Evolutionary conservation across 2,329 filamentous ascomycete species (phyloP).

Genomic region (Ceratocystis cacaofunesta): DNA sequence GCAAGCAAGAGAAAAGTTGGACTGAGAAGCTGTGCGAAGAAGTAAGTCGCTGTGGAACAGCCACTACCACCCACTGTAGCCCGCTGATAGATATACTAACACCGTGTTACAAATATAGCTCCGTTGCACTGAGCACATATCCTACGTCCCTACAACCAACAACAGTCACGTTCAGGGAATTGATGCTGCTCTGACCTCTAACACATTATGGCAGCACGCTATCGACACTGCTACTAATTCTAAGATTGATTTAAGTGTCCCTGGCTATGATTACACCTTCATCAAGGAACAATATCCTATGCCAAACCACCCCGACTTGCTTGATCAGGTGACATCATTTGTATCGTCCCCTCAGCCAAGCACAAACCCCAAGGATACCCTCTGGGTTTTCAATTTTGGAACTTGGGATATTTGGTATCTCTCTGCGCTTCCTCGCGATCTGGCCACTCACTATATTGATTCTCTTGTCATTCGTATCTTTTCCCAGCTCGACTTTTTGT

Average conservation of each 20-base stretch:
- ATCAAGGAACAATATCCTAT: constrained; percentile 30
- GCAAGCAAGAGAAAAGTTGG: constrained; percentile 26
- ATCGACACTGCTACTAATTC: constrained; percentile 24
- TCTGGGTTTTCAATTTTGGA: constrained; percentile 40
- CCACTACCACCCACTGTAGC: not conserved
- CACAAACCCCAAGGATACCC: constrained; percentile 30
- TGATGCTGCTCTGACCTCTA: constrained; percentile 36
- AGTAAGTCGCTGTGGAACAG: constrained; percentile 23
- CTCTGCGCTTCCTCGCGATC: constrained; percentile 30
- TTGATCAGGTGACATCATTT: constrained; percentile 32
- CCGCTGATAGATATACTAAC: not conserved
- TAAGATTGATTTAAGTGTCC: constrained; percentile 23
- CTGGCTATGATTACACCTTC: constrained; percentile 32
- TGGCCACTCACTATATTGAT: constrained; percentile 27
- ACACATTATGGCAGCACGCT: constrained; percentile 30
- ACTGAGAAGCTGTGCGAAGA: constrained; percentile 35
- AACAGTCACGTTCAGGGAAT: constrained; percentile 25
- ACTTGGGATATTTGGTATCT: constrained; percentile 41
- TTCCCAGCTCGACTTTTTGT: constrained; percentile 33
- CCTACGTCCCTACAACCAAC: constrained; percentile 29
- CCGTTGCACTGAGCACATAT: constrained; percentile 31
- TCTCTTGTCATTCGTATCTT: constrained; percentile 29
- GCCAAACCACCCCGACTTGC: constrained; percentile 28
- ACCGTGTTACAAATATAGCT: constrained; percentile 25
- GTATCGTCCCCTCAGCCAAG: constrained; percentile 27